Evolutionary conservation across 106 monocot species (phyloP).

Genomic region (Allium cepa): DNA sequence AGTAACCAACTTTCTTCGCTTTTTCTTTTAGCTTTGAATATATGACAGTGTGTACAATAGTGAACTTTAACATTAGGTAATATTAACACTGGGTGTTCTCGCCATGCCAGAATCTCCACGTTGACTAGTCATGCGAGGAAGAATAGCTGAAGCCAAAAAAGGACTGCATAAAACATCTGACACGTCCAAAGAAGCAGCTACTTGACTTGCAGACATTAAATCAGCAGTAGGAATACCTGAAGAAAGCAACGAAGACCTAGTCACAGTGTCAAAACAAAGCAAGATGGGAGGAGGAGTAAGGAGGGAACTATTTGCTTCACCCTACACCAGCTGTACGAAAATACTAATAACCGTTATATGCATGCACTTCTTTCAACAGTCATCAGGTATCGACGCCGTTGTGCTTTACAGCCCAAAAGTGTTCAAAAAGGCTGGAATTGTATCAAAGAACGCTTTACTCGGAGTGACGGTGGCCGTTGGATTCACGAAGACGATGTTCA

Average conservation of each 20-base stretch:
- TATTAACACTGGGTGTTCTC: conserved; percentile 8
- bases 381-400: conserved; percentile 78
- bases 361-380: conserved; percentile 84
- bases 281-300: conserved; percentile 48
- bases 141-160: conserved; percentile 6
- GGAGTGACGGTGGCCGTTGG: conserved; percentile 61
- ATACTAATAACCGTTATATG: conserved; percentile 47
- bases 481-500: conserved; percentile 54
- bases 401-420: conserved; percentile 73
- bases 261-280: conserved; percentile 3
- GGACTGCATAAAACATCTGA: conserved; percentile 19
- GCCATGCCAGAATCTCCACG: conserved; percentile 47
- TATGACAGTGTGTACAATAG: too few species aligned
- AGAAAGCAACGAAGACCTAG: conserved; percentile 6
- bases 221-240: conserved; percentile 22
- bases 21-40: too few species aligned
- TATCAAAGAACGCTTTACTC: conserved; percentile 22
- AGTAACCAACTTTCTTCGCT: conserved; percentile 5
- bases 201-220: conserved; percentile 17
- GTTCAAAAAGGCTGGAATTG: conserved; percentile 47
- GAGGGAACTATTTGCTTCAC: conserved; percentile 36
- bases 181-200: conserved; percentile 17
- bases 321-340: conserved; percentile 55
- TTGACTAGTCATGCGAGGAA: conserved; percentile 43
- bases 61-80: too few species aligned